These are phyloP conservation scores for Lecanicillium sp. DNA, from an alignment of 2,329 filamentous ascomycete genomes.

Conservation along the genomic window DNA sequence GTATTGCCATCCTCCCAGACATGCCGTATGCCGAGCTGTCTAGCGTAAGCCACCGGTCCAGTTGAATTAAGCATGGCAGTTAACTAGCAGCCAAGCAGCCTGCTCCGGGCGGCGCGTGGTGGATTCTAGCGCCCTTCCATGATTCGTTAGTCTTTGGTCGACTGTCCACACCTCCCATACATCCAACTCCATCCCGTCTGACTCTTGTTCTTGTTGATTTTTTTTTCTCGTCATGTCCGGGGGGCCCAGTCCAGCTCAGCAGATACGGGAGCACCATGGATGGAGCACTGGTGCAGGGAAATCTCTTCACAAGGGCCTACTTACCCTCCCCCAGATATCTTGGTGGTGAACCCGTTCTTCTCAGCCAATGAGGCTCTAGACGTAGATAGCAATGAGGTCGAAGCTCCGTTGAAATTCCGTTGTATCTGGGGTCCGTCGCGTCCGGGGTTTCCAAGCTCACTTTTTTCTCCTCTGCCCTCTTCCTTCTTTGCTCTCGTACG, in stretches of 20 bases:
- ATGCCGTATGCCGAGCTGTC: conserved; percentile 8
- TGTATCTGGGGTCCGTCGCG: conserved; percentile 6
- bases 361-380: conserved; percentile 3
- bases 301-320: conserved; percentile 2
- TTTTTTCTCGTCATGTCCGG: conserved; percentile 1
- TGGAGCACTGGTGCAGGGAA: background rate
- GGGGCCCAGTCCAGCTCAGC: background rate
- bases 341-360: background rate
- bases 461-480: background rate
- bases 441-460: background rate
- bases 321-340: background rate
- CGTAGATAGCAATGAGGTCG: background rate
- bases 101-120: too few relatives aligned
- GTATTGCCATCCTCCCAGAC: too few relatives aligned
- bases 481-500: background rate
- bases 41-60: conserved; percentile 1
- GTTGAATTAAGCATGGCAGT: conserved; percentile 3
- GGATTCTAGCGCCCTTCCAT: conserved; percentile 2
- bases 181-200: conserved; percentile 2
- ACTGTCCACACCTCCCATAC: background rate
- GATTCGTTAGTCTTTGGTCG: background rate
- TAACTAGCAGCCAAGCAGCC: background rate
- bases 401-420: background rate
- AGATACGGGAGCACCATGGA: background rate
- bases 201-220: background rate